These are phyloP conservation scores for Sambucus nigra DNA, from an alignment of 129 eudicot species.

Conservation along the genomic window DNA sequence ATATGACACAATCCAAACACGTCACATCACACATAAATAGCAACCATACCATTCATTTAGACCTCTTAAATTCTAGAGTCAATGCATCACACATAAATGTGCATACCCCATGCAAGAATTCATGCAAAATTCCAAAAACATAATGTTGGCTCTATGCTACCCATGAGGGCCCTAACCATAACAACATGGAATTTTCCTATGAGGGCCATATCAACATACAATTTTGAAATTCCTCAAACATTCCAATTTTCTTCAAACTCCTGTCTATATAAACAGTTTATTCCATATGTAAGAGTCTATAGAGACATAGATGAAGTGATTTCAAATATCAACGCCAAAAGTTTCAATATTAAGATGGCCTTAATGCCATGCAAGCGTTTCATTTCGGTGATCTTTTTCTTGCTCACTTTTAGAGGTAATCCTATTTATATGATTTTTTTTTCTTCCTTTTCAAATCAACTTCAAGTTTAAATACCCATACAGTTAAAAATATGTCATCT, in stretches of 20 bases:
- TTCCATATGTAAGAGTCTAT: background rate
- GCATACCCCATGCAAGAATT: background rate
- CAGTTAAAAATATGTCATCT: too few relatives aligned
- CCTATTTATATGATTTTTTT: too few relatives aligned
- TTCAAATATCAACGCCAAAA: too few relatives aligned
- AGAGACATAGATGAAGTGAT: background rate
- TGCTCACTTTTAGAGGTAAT: background rate
- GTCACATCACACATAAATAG: too few relatives aligned
- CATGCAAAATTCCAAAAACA: background rate
- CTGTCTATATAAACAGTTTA: background rate
- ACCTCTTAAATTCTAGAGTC: too few relatives aligned
- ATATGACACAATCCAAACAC: too few relatives aligned
- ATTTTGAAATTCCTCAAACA: too few relatives aligned
- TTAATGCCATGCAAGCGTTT: background rate
- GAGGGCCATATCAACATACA: background rate
- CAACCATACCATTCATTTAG: too few relatives aligned
- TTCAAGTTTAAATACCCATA: too few relatives aligned
- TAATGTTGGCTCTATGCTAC: background rate
- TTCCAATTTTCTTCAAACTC: background rate
- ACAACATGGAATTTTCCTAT: background rate
- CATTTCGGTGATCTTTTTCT: background rate
- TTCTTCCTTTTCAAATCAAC: background rate
- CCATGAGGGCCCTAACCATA: background rate
- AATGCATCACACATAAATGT: too few relatives aligned
- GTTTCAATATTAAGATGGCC: background rate